Evolutionary conservation across 148 eudicot species (phyloP).

Genomic region (Oxyria digyna): DNA sequence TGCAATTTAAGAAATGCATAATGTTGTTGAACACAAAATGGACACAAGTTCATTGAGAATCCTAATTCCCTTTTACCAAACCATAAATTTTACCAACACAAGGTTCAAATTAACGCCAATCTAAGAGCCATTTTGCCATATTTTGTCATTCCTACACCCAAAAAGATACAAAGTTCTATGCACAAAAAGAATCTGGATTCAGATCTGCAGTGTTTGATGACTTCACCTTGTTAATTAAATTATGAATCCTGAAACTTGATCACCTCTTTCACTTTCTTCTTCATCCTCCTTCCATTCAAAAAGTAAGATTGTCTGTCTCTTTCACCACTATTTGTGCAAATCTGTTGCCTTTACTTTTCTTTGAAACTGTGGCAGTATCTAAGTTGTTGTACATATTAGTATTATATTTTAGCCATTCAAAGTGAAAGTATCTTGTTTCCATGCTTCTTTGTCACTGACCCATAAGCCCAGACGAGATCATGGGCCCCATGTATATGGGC

Average conservation of each 20-base stretch:
- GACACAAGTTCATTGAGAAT: background rate
- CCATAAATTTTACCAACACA: background rate
- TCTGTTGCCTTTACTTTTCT: background rate
- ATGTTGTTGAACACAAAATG: background rate
- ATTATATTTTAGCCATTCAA: background rate
- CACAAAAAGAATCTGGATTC: conserved; percentile 5
- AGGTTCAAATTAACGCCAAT: background rate
- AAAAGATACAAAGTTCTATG: background rate
- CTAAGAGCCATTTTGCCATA: conserved; percentile 3
- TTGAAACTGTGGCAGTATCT: background rate
- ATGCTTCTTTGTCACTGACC: background rate
- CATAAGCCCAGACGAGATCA: background rate
- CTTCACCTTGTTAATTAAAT: background rate
- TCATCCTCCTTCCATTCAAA: conserved; percentile 11
- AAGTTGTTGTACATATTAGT: background rate
- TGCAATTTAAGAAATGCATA: too few species aligned
- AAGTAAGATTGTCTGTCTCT: conserved; percentile 25
- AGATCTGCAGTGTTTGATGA: too few species aligned
- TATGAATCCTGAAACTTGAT: background rate
- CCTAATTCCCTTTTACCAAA: background rate
- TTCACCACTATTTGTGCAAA: conserved; percentile 6
- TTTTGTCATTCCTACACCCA: background rate
- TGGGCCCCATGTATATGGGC: background rate
- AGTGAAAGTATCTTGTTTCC: background rate
- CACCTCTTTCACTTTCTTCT: background rate